Evolutionary conservation across 2,329 filamentous ascomycete species (phyloP), one percentile per base, ranked within the genome.

Genomic region (Xylariaceae sp.): DNA sequence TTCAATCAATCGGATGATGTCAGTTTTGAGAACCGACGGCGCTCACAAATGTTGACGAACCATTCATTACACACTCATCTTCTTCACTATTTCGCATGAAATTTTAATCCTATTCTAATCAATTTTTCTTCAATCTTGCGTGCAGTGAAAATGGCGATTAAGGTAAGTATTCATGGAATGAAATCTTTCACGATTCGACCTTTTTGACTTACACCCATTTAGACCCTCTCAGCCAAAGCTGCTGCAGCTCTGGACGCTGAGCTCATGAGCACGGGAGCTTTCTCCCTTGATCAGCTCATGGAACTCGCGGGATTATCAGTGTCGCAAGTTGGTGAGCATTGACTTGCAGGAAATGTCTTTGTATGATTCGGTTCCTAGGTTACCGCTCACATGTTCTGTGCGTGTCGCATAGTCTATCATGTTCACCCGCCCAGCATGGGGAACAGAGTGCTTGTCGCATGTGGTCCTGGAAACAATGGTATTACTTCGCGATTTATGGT

Each of bases 231-330:
- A 8, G 88, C 93, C 48, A 92, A 94, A 75, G 90, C 91, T 64
- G 94, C 94, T 0, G 88, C 90, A 0, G 89, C 90, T 52, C 83
- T 99, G 15, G 94, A 99, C 73, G 87, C 90, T 74, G 93, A 99
- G 72, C 86, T 99, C 63, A 97, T 99, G 92, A 89, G 85, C 71
- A 83, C 84, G 9, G 85, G 87, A 0, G 92, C 89, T 7, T 99
- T 96, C 76, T 96, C 91, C 9, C 83, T 99, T 57, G 94, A 97
- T 72, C 94, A 99, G 75, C 80, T 99, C 53, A 97, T 99, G 94
- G 94, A 97, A 73, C 78, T 99, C 6, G 94, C 94, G 49, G 94
- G 94, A 0, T 81, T 99, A 0, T 92, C 92, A 0, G 92, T 97
- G 30, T 93, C 93, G 10, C 92, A 97, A 79, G 92, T 89, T 54